Percentiles rank a stretch among this genome's conserved stretches.
Conservation (phyloP, 441 rosid species). For the Iberis amara region DNA sequence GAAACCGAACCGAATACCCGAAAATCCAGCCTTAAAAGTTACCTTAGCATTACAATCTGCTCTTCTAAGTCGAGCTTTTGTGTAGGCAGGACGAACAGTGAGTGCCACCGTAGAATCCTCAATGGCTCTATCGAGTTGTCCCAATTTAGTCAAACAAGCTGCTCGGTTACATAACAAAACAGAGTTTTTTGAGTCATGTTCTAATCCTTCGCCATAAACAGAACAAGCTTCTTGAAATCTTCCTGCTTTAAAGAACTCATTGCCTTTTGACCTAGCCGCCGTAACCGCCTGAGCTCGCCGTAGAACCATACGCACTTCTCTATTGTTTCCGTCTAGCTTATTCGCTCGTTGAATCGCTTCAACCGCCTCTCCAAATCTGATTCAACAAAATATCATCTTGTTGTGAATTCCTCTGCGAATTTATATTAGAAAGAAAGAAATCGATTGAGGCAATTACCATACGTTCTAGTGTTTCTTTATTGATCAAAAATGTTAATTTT, state of each 20-base stretch:
- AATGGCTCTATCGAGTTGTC: slow-evolving; percentile 56
- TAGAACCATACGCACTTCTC: slow-evolving; percentile 43
- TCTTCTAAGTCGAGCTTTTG: slow-evolving; percentile 78
- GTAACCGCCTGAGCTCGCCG: slow-evolving; percentile 50
- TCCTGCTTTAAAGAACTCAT: slow-evolving; percentile 57
- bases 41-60: slow-evolving; percentile 78
- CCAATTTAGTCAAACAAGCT: slow-evolving; percentile 55
- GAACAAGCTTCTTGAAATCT: slow-evolving; percentile 51
- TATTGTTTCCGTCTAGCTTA: slow-evolving; percentile 58
- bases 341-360: slow-evolving; percentile 56
- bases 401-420: not conserved
- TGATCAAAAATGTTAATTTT: too few relatives aligned
- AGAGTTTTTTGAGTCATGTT: slow-evolving; percentile 69
- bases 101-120: slow-evolving; percentile 72
- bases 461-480: too few relatives aligned
- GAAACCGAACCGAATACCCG: too few relatives aligned
- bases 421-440: too few relatives aligned
- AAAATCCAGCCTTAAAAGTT: too few relatives aligned
- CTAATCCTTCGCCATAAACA: slow-evolving; percentile 72
- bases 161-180: slow-evolving; percentile 80
- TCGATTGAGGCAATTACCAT: too few relatives aligned
- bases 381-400: not conserved
- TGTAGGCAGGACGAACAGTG: slow-evolving; percentile 52
- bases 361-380: slow-evolving; percentile 70
- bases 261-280: slow-evolving; percentile 57